Evolutionary conservation across 108 stramenopile species (phyloP), one percentile per base, ranked within the genome.

Genomic region (Aurantiochytrium sp.): DNA sequence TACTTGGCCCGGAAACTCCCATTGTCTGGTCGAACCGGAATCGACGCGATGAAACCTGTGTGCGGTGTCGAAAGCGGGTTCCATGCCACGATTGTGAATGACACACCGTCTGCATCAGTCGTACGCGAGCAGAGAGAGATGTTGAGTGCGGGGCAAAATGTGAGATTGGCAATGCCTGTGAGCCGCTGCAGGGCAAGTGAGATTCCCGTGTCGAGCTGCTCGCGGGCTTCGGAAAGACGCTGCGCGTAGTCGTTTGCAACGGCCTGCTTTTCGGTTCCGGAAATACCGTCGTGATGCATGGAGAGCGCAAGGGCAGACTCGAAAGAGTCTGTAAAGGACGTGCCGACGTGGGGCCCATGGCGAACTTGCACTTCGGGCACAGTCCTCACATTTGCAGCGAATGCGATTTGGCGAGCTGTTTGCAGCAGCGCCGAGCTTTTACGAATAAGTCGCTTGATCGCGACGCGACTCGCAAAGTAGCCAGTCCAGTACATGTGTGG

Each of bases 401-500:
- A 89, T 49, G 96, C 94, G 49, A 96, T 93, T 89, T 96, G 96
- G 29, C 96, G 73, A 5, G 96, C 94, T 23, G 95, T 94, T 60
- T 93, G 92, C 6, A 98, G 87, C 72, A 96, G 94, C 6, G 93
- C 90, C 4, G 96, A 96, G 35, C 92, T 94, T 18, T 94, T 95
- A 35, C 97, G 92, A 72, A 97, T 96, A 51, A 96, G 92, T 44
- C 95, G 90, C 89, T 98, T 99, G 29, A 98, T 90, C 5, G 94
- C 91, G n/a, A 97, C 91, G 16, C 98, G 94, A 29, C 94, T 95
- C 5, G 97, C 94, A 92, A 97, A 98, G 91, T 97, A 98, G 3
- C 98, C 97, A 18, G 97, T 97, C 98, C 98, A 98, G 92, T 96
- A 98, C 87, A 95, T 93, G 87, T 97, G 93, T 47, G 94, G 91